A percentile compares a stretch with the other conserved stretches of the same genome.
Conservation (phyloP, 805 yeast genomes). For the Kuraishia piskuri region DNA sequence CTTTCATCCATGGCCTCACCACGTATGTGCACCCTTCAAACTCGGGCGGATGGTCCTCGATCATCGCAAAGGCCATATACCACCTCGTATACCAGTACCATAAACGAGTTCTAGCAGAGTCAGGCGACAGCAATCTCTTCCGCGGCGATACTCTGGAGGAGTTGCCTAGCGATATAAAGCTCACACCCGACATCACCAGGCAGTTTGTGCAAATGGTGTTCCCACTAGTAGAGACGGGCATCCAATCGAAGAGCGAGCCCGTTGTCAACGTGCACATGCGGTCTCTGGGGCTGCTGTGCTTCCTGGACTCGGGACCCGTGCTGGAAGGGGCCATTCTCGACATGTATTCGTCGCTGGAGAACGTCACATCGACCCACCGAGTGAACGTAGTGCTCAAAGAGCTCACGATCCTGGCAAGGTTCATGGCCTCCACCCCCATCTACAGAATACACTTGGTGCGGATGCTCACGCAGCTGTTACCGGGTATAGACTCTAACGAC, state of each 20-base stretch:
- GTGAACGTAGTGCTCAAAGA: constrained; percentile 64
- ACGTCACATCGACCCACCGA: constrained; percentile 71
- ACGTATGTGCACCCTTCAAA: constrained; percentile 92
- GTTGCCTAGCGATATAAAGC: constrained; percentile 15
- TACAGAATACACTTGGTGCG: constrained; percentile 76
- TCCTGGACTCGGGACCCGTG: constrained; percentile 45
- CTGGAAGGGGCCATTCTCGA: constrained; percentile 54
- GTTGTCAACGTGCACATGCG: constrained; percentile 50
- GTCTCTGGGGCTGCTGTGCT: constrained; percentile 55
- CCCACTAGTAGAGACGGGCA: constrained; percentile 54
- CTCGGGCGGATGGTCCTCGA: constrained; percentile 77
- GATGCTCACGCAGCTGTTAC: constrained; percentile 56
- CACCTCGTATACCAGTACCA: constrained; percentile 54
- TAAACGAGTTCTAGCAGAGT: constrained; percentile 45
- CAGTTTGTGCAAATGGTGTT: constrained; percentile 30
- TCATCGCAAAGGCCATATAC: constrained; percentile 58
- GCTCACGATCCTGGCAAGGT: constrained; percentile 56
- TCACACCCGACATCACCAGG: constrained; percentile 13
- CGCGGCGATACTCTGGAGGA: constrained; percentile 14
- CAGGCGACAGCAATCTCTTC: constrained; percentile 21
- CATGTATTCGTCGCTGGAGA: constrained; percentile 63
- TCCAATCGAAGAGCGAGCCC: constrained; percentile 63
- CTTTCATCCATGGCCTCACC: constrained; percentile 27
- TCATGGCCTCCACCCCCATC: constrained; percentile 51
- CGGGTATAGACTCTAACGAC: constrained; percentile 88